Base-by-base conservation (phyloP, 2,329 filamentous ascomycete species). In the Fusarium ramigenum region DNA sequence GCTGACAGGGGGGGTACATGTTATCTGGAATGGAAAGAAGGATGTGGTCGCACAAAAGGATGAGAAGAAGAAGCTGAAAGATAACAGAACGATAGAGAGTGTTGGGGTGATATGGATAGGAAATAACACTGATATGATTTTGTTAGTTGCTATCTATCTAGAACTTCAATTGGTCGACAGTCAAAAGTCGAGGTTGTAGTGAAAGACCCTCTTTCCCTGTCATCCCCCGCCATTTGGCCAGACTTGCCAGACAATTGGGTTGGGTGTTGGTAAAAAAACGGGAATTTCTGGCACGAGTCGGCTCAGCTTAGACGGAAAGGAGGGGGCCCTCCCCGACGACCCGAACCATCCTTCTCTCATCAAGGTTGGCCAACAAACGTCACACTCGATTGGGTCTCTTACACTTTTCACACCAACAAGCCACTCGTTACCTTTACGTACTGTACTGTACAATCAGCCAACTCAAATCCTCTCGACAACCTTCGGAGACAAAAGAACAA, bases 321-420 rank as follows among this genome's bases (percentile, higher is more conserved):
- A 65, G 58, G 53, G 53, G 71, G 37, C 60, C 70, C 52, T 70
- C 65, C 70, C 75, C 75, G 75, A 77, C 75, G 75, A 77, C 75
- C 75, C 75, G 75, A 73, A 76, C 36, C 34, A 50, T 54, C 52
- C 46, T 54, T 56, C 63, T 58, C 54, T 72, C 60, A 60, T 72
- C 60, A 60, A 54, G 57, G 52, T 69, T 54, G 50, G 34, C 57
- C 72, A 69, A 74, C 72, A 69, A 74, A 69, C 66, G 63, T 74
- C 71, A 74, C 71, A 46, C n/a, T 52, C 28, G 28, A 32, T 32
- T 49, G 46, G 46, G 36, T 37, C 56, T 67, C 63, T 66, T 34
- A 34, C 50, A 25, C 66, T 43, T 44, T 69, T 39, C 46, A 46
- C 50, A 64, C 50, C 66, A 36, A 18, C 34, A 19, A 19, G 28